Evolutionary conservation across 2,329 filamentous ascomycete species (phyloP).

Genomic region (Neurospora sp.): DNA sequence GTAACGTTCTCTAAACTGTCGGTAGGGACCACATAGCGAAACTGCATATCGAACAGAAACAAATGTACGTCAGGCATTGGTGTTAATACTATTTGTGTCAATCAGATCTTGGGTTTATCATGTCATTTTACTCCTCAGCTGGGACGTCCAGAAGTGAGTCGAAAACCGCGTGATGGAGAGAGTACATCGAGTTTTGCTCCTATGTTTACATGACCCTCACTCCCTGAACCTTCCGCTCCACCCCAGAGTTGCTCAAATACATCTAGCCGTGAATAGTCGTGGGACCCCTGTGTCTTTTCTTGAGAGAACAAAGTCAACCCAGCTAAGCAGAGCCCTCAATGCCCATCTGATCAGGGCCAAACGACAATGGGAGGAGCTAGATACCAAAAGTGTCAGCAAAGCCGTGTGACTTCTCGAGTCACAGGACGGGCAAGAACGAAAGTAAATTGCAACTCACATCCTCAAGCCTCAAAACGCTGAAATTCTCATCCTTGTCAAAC

Average conservation of each 20-base stretch:
- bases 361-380: conserved; percentile 18
- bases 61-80: neutral
- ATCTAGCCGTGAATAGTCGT: neutral
- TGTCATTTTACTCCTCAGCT: neutral
- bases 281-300: neutral
- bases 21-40: neutral
- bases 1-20: neutral
- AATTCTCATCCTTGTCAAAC: conserved; percentile 77
- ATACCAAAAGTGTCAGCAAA: neutral
- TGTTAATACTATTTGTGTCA: neutral
- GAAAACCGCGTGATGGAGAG: neutral
- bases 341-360: conserved; percentile 15
- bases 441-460: conserved; percentile 17
- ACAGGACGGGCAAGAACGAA: neutral
- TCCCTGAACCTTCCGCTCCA: neutral
- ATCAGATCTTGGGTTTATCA: neutral
- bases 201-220: neutral
- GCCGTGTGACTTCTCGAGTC: neutral
- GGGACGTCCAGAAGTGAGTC: neutral
- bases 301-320: neutral
- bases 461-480: conserved; percentile 58
- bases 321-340: neutral
- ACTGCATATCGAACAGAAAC: neutral
- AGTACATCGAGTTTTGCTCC: neutral
- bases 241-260: neutral